phyloP scores from a whole-genome alignment of 2,329 filamentous ascomycete genomes.

The Aspergillaceae sp. region DNA sequence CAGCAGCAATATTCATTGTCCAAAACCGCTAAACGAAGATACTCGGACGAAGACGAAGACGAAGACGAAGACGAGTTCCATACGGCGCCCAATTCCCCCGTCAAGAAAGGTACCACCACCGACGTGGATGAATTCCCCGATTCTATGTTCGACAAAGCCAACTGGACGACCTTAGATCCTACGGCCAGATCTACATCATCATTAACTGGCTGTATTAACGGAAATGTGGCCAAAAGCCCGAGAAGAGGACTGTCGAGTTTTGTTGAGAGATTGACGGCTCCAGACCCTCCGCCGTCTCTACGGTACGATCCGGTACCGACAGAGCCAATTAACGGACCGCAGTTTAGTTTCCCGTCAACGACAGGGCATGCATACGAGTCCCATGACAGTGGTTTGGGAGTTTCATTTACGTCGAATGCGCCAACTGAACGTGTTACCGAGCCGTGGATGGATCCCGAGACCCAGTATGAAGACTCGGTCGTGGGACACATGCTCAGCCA shows the following conservation, averaged over 20 bases:
- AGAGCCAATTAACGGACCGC: slow-evolving; percentile 2
- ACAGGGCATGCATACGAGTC: slow-evolving; percentile 12
- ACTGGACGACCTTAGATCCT: neutral
- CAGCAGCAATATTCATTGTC: neutral
- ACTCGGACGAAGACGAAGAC: slow-evolving; percentile 14
- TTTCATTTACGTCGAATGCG: slow-evolving; percentile 18
- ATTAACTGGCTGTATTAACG: neutral
- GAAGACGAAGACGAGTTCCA: slow-evolving; percentile 20
- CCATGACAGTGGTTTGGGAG: slow-evolving; percentile 3
- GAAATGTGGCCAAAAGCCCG: slow-evolving; percentile 5
- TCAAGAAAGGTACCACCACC: slow-evolving; percentile 5
- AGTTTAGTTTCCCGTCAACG: slow-evolving; percentile 19
- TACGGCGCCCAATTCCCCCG: slow-evolving; percentile 24
- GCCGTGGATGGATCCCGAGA: slow-evolving; percentile 14
- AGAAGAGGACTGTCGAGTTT: slow-evolving; percentile 7
- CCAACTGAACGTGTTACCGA: slow-evolving; percentile 19
- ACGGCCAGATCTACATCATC: neutral
- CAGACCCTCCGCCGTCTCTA: slow-evolving; percentile 5
- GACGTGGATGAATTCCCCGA: neutral
- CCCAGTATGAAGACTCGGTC: slow-evolving; percentile 20
- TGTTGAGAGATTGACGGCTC: slow-evolving; percentile 12
- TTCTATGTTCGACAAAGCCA: neutral
- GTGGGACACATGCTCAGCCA: slow-evolving; percentile 14
- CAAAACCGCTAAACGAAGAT: slow-evolving; percentile 8
- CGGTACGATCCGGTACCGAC: slow-evolving; percentile 12